phyloP scores from a whole-genome alignment of 306 rosid species.

The Vigna mungo region DNA sequence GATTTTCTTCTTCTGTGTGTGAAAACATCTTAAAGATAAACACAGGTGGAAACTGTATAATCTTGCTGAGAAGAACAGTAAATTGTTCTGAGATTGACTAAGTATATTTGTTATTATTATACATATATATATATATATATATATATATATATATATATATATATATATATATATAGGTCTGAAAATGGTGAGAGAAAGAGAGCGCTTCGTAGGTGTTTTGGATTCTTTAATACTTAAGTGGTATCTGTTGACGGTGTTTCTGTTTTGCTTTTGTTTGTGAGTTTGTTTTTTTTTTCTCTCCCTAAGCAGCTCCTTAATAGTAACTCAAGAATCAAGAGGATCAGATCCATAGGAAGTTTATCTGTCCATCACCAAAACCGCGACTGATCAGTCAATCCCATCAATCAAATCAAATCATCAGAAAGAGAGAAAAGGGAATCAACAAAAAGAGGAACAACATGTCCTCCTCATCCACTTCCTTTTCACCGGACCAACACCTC shows the following conservation, averaged over 20 bases:
- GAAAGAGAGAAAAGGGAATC: conserved; percentile 37
- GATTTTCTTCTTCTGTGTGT: neutral
- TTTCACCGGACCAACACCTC: conserved; percentile 80
- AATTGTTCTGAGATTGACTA: neutral
- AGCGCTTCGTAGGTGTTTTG: conserved; percentile 28
- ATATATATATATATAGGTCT: neutral
- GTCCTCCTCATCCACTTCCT: conserved; percentile 77
- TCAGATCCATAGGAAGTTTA: conserved; percentile 59
- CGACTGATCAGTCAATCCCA: conserved; percentile 81
- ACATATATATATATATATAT: too few relatives aligned
- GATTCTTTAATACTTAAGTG: conserved; percentile 38
- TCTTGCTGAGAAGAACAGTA: neutral
- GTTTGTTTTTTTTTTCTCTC: neutral
- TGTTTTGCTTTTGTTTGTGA: neutral
- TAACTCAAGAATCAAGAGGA: conserved; percentile 53
- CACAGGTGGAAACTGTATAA: neutral
- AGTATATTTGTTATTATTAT: too few relatives aligned
- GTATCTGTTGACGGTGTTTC: conserved; percentile 17
- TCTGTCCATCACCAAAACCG: conserved; percentile 56
- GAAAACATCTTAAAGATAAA: neutral
- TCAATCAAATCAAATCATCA: conserved; percentile 73
- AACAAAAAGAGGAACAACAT: conserved; percentile 50
- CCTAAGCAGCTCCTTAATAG: conserved; percentile 26
- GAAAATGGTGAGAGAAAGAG: conserved; percentile 6
- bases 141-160: too few relatives aligned